These are phyloP conservation scores for Coix lacrymajobi DNA, from an alignment of 176 grass and related monocot genomes.

Conservation along the genomic window DNA sequence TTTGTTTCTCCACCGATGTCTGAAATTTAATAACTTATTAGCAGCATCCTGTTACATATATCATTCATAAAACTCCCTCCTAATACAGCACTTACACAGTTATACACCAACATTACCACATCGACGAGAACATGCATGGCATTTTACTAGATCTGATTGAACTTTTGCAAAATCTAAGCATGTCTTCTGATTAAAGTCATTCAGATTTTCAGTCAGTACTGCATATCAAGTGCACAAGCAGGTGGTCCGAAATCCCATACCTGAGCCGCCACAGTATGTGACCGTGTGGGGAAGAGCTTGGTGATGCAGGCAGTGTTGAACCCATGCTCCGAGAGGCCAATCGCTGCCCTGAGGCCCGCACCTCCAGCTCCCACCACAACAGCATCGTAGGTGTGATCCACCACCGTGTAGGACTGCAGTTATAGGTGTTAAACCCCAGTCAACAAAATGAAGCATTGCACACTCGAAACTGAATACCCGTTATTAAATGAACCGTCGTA, in stretches of 20 bases:
- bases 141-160: neutral
- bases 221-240: neutral
- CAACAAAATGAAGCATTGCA: neutral
- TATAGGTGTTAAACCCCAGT: conserved; percentile 6
- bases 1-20: neutral
- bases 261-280: conserved; percentile 86
- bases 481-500: neutral
- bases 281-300: conserved; percentile 97
- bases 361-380: conserved; percentile 89
- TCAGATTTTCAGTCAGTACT: neutral
- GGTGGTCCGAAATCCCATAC: neutral
- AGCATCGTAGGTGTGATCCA: conserved; percentile 89
- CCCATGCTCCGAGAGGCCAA: conserved; percentile 87
- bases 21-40: neutral
- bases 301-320: conserved; percentile 98
- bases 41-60: neutral
- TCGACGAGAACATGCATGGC: neutral
- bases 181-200: neutral
- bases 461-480: neutral
- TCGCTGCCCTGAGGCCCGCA: conserved; percentile 87
- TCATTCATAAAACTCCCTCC: neutral
- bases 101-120: neutral
- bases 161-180: neutral
- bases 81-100: neutral
- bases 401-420: conserved; percentile 69